These are phyloP conservation scores for Pilobolus umbonatus DNA, from an alignment of 192 early-diverging fungal genomes.

Conservation along the genomic window DNA sequence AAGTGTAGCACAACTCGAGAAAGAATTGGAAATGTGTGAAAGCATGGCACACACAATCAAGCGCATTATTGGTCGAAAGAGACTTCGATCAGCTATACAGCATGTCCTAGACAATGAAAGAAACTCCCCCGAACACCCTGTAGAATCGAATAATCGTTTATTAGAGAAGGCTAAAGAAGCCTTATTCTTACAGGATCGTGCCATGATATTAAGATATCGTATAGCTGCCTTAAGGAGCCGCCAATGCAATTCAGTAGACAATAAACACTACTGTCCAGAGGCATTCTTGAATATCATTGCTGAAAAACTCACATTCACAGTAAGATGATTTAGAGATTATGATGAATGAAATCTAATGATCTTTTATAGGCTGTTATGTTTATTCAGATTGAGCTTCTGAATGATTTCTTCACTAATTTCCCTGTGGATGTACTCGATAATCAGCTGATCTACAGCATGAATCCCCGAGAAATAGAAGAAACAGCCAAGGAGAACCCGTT, in stretches of 20 bases:
- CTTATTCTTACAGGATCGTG: slow-evolving; percentile 69
- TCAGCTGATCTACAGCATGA: slow-evolving; percentile 81
- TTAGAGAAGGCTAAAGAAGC: slow-evolving; percentile 77
- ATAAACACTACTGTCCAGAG: slow-evolving; percentile 91
- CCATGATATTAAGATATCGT: slow-evolving; percentile 73
- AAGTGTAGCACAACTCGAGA: slow-evolving; percentile 66
- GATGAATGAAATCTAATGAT: not conserved
- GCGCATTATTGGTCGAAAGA: slow-evolving; percentile 65
- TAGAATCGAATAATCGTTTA: too few species aligned
- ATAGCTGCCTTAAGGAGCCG: slow-evolving; percentile 72
- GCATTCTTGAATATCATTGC: slow-evolving; percentile 89
- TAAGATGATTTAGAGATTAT: slow-evolving; percentile 18
- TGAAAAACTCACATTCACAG: slow-evolving; percentile 88
- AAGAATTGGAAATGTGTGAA: slow-evolving; percentile 73
- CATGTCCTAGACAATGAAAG: slow-evolving; percentile 70
- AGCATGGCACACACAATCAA: slow-evolving; percentile 68
- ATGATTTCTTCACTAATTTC: slow-evolving; percentile 98
- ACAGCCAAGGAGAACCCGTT: slow-evolving; percentile 88
- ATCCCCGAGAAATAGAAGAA: slow-evolving; percentile 66
- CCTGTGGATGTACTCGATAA: slow-evolving; percentile 93
- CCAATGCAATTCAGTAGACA: slow-evolving; percentile 70
- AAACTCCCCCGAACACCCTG: too few species aligned
- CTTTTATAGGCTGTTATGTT: slow-evolving; percentile 87
- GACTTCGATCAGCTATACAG: slow-evolving; percentile 78
- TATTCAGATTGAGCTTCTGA: slow-evolving; percentile 93